Base-by-base conservation (phyloP, 139 green algal species). In the Protoeuglena noctilucae region DNA sequence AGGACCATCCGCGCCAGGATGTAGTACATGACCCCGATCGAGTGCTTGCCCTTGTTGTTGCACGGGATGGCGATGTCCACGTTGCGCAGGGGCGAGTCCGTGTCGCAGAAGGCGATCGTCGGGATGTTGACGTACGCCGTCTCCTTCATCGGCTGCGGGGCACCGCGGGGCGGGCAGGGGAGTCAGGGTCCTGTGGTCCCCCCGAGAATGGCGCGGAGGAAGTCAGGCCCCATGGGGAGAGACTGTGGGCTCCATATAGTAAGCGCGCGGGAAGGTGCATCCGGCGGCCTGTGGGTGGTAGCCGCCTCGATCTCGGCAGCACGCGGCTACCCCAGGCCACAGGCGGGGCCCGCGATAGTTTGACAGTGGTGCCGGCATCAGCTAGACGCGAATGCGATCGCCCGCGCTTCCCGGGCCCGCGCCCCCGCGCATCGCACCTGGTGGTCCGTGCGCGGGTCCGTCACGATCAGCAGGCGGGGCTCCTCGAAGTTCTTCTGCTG, bases 41-140 rank as follows among this genome's bases (percentile, higher is more conserved):
- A 83, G 69, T 95, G 82, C 64, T 71, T 71, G 34, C 56, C 56
- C 85, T 97, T 97, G 92, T 99, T 99, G 85, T 99, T 99, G 67
- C 91, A 91, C 28, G 92, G 91, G 73, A 99, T 99, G 60, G 89
- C 92, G 19, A 99, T 74, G 69, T 99, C 91, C 52, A 99, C 85
- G 64, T 86, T 70, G 30, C 73, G 68, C 63, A 95, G 70, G 4
- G 85, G 72, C 16, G 85, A 95, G 78, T 98, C 91, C 21, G 92
- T 97, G 80, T 99, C 92, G 78, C 83, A 94, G 78, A 99, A 99
- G 3, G 91, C 89, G 59, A 99, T 98, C 50, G 84, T 93, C 54
- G 92, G 92, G 68, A 99, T 94, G 87, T 98, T 98, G 71, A 94
- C 81, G 70, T 97, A 95, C 28, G 84, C 72, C 4, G 89, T 80